phyloP scores from a whole-genome alignment of 2,329 filamentous ascomycete species.

The Colletotrichum costaricense region DNA sequence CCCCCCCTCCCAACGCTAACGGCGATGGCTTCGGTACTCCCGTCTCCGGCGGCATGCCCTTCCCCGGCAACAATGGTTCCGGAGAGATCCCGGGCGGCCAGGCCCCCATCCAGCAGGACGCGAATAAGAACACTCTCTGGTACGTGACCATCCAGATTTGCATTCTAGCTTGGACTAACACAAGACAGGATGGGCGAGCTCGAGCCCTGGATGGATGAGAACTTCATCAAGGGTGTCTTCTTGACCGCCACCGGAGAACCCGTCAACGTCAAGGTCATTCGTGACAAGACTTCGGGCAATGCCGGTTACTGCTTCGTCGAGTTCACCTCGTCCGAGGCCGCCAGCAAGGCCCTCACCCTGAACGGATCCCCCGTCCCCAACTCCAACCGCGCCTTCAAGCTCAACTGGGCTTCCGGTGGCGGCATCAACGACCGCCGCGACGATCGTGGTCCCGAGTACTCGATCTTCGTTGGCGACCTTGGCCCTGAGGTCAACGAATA shows the following conservation, averaged over 20 bases:
- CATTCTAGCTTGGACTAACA: slow-evolving; percentile 20
- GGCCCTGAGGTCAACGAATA: slow-evolving; percentile 99
- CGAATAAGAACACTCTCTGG: slow-evolving; percentile 70
- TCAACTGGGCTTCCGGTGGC: slow-evolving; percentile 98
- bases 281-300: slow-evolving; percentile 98
- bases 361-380: slow-evolving; percentile 94
- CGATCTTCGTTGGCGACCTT: slow-evolving; percentile 97
- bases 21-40: slow-evolving; percentile 48
- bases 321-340: slow-evolving; percentile 84
- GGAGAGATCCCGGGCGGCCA: slow-evolving; percentile 43
- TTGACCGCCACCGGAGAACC: slow-evolving; percentile 88
- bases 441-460: slow-evolving; percentile 95
- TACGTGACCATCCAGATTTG: slow-evolving; percentile 43
- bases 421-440: slow-evolving; percentile 95
- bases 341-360: slow-evolving; percentile 88
- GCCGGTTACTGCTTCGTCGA: slow-evolving; percentile 99
- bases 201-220: slow-evolving; percentile 99
- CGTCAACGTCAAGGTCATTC: slow-evolving; percentile 99
- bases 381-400: slow-evolving; percentile 94
- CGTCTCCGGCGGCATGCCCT: slow-evolving; percentile 44
- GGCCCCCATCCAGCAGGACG: slow-evolving; percentile 50
- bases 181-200: slow-evolving; percentile 93
- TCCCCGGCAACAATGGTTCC: slow-evolving; percentile 47
- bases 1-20: slow-evolving; percentile 50
- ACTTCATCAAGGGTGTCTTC: slow-evolving; percentile 96